phyloP scores from a whole-genome alignment of 768 basidiomycete genomes.

The Goffeauzyma gilvescens region DNA sequence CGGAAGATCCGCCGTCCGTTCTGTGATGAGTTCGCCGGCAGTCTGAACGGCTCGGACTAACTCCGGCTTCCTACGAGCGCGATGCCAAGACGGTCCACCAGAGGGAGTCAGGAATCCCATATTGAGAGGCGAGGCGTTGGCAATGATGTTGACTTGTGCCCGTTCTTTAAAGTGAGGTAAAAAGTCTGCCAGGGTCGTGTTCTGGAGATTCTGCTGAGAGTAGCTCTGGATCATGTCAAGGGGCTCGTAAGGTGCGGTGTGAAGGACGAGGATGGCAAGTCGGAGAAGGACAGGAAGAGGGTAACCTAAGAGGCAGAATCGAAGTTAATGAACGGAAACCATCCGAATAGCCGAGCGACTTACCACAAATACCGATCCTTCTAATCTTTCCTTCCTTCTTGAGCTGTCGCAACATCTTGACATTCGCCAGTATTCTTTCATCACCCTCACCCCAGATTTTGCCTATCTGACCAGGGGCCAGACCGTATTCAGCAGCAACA shows the following conservation, averaged over 20 bases:
- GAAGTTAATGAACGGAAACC: background rate
- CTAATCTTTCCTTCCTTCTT: constrained; percentile 24
- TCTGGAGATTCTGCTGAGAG: constrained; percentile 29
- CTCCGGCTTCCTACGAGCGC: no score
- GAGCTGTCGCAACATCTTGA: constrained; percentile 16
- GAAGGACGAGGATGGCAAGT: constrained; percentile 18
- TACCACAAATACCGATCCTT: constrained; percentile 23
- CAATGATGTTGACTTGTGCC: constrained; percentile 18
- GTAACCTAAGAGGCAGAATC: constrained; percentile 14
- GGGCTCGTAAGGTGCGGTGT: constrained; percentile 9
- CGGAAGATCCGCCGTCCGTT: no score
- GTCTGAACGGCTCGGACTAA: no score
- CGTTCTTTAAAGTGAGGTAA: constrained; percentile 13
- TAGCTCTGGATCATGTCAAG: constrained; percentile 30
- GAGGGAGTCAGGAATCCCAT: constrained; percentile 28
- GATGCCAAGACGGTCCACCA: constrained; percentile 30
- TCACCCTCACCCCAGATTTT: constrained; percentile 17
- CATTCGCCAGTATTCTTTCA: constrained; percentile 13
- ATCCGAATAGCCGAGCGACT: background rate
- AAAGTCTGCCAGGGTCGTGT: constrained; percentile 18
- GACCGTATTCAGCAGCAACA: constrained; percentile 6
- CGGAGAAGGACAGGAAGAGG: constrained; percentile 29
- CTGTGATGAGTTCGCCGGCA: no score
- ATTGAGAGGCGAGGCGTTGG: constrained; percentile 29
- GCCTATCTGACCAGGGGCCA: constrained; percentile 5